Evolutionary conservation across 2,329 filamentous ascomycete genomes (phyloP), one percentile per base, ranked within the genome.

Genomic region (Curvularia hawaiiensis): DNA sequence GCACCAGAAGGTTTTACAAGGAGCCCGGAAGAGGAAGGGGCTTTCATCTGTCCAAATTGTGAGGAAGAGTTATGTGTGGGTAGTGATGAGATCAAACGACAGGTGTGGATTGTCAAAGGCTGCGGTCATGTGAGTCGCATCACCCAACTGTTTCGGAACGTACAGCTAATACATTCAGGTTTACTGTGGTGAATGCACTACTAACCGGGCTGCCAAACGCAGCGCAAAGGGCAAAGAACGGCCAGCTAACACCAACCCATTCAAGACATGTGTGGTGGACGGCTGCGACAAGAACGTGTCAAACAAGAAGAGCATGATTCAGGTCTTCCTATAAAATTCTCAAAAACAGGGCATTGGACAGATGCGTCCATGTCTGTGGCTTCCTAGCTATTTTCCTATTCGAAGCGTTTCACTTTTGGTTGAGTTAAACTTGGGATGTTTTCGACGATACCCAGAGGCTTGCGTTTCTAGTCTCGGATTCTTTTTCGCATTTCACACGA

Each of bases 81-180:
- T 14, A 86, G 86, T 0, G 81, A 83, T 22, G 80, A 84, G 28
- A 73, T 80, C 33, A 92, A 96, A 76, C 88, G 91, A 71, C 90
- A 97, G 68, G 94, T 98, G 61, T 98, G 93, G 92, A 89, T 95
- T 0, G 83, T 95, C 35, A 97, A 93, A 77, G 84, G 84, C 50
- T 99, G 95, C 74, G 95, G 95, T 63, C 95, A 99, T 79, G 95
- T 98, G 84, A 76, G 85, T 81, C 41, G 9, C 33, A 18, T 18
- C 4, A 8, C 26, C 16, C 7, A 30, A 4, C 16, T 3, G 9
- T 16, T 7, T 30, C 43, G 20, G 11, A 30, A 31, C 33, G 18
- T 30, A 8, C 5, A 35, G 26, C 20, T 54, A 26, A 50, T 20
- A 41, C 14, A 6, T 10, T 16, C 52, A 84, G 82, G 80, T 81